Evolutionary conservation across 2,329 filamentous ascomycete species (phyloP), one percentile per base, ranked within the genome.

Genomic region (Penicillium polonicum): DNA sequence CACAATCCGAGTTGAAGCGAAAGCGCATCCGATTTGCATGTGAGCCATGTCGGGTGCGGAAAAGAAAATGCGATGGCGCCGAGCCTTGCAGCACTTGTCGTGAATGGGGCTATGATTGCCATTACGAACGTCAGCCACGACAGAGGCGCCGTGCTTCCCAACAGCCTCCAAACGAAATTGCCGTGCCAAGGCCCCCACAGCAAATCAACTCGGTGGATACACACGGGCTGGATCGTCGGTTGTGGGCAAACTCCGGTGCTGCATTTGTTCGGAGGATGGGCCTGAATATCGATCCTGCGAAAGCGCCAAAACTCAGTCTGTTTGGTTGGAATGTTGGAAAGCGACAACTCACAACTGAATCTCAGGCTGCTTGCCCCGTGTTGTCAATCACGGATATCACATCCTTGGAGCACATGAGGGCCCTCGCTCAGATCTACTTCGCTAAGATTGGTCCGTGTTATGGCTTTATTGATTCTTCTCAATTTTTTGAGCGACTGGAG

Each of bases 201-300:
- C 50, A 49, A 9, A 23, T 25, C 31, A 12, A 9, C 21, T n/a
- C 48, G n/a, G 42, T 49, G 9, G 58, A 64, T 60, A 51, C 59
- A 6, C 51, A 44, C 39, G 61, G 61, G 21, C 33, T 62, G 41
- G 58, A 80, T 74, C 13, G 62, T 5, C 64, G 60, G 7, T 69
- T 83, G 12, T 80, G 83, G 55, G 82, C 82, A 41, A 85, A 85
- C 60, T 84, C 82, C 0, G 81, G 80, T 0, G 78, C 82, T 0
- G 80, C 81, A 0, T 85, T 85, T 61, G 76, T 83, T 3, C 71
- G 80, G 42, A 75, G 77, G n/a, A 69, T 85, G 38, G 82, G 78
- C 0, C 73, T 83, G 42, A 76, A 78, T 41, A 70, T 85, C 3
- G 81, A 85, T 65, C 79, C 82, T 0, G 76, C 76, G 5, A 79